Evolutionary conservation across 2,329 filamentous ascomycete species (phyloP).

Genomic region (Diaporthe vaccinii): DNA sequence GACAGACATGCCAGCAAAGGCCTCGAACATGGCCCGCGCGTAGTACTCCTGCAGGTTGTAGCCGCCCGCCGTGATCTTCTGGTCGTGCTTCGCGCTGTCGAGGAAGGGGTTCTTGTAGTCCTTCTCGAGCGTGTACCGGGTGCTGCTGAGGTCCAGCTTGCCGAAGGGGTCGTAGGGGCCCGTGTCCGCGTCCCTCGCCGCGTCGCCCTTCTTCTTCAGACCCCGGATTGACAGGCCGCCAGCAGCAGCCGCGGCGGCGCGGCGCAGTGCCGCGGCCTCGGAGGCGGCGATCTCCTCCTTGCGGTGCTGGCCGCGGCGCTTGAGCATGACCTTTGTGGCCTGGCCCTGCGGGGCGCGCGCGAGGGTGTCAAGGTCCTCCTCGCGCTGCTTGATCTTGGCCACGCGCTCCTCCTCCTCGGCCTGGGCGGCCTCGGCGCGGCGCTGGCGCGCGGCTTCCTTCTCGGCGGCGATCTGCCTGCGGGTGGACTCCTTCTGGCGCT

Average conservation of each 20-base stretch:
- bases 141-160: slow-evolving; percentile 76
- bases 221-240: slow-evolving; percentile 79
- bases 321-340: slow-evolving; percentile 75
- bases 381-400: slow-evolving; percentile 72
- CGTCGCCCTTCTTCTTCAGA: slow-evolving; percentile 69
- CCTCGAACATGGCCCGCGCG: slow-evolving; percentile 84
- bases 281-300: slow-evolving; percentile 49
- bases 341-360: slow-evolving; percentile 69
- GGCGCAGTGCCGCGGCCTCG: slow-evolving; percentile 55
- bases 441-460: slow-evolving; percentile 73
- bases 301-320: slow-evolving; percentile 75
- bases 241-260: slow-evolving; percentile 41
- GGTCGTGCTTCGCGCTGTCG: slow-evolving; percentile 74
- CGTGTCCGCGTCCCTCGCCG: slow-evolving; percentile 60
- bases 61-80: slow-evolving; percentile 80
- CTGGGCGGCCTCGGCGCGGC: slow-evolving; percentile 72
- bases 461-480: slow-evolving; percentile 72
- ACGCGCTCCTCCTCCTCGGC: slow-evolving; percentile 80
- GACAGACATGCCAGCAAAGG: slow-evolving; percentile 89
- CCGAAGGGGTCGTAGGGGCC: slow-evolving; percentile 91
- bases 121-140: slow-evolving; percentile 78
- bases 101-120: slow-evolving; percentile 83
- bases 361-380: slow-evolving; percentile 80
- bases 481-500: slow-evolving; percentile 66
- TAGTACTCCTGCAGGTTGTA: slow-evolving; percentile 89